Evolutionary conservation across 2,329 filamentous ascomycete species (phyloP).

Genomic region (Trichoderma pleuroti): DNA sequence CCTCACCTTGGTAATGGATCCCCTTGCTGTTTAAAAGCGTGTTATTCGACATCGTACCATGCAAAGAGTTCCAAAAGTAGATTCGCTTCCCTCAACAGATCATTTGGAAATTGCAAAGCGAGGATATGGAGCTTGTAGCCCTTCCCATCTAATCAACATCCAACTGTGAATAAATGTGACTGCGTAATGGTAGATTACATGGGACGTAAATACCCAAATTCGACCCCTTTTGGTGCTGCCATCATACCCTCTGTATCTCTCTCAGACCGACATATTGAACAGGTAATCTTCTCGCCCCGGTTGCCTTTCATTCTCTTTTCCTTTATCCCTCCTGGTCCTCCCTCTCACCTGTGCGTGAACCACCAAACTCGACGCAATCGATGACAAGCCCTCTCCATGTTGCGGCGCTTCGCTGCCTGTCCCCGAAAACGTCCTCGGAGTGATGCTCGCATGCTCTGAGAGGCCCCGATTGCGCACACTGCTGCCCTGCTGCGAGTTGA

Average conservation of each 20-base stretch:
- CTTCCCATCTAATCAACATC: no score
- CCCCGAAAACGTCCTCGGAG: neutral
- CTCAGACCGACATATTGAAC: neutral
- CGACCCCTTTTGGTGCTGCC: no score
- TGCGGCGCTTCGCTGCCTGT: neutral
- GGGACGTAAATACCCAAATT: no score
- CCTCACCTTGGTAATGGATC: no score
- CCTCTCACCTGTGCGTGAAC: neutral
- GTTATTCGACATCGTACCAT: no score
- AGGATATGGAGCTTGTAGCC: no score
- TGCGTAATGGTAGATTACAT: neutral
- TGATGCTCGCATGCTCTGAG: neutral
- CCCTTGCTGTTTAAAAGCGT: no score
- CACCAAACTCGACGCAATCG: neutral
- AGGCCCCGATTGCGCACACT: neutral
- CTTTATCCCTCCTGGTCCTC: neutral
- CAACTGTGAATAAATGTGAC: neutral
- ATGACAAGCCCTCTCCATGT: neutral
- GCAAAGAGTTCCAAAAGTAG: no score
- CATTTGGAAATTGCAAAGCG: no score
- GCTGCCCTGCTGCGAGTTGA: neutral
- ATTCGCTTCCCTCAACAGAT: no score
- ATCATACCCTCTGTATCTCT: neutral
- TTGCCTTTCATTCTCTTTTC: neutral
- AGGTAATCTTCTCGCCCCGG: neutral